phyloP scores from a whole-genome alignment of 106 monocot species.

The Allium fistulosum region DNA sequence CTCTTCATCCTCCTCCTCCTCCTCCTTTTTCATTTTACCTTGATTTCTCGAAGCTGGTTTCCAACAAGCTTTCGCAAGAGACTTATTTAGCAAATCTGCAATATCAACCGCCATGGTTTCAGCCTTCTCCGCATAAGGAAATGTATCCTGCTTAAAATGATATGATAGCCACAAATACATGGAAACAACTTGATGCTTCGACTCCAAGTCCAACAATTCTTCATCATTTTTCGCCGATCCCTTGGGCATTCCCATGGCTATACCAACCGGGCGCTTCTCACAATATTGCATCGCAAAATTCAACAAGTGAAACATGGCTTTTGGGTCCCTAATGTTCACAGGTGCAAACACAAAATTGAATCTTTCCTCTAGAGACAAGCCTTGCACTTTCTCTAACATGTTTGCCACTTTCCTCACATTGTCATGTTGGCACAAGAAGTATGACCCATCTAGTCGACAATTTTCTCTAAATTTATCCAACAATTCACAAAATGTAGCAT shows the following conservation, averaged over 20 bases:
- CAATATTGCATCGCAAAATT: slow-evolving; percentile 75
- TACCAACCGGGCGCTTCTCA: slow-evolving; percentile 58
- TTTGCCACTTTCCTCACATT: slow-evolving; percentile 78
- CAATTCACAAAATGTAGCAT: slow-evolving; percentile 45
- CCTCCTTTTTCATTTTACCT: slow-evolving; percentile 9
- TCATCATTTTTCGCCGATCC: slow-evolving; percentile 75
- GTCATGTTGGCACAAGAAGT: slow-evolving; percentile 76
- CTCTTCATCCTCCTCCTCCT: slow-evolving; percentile 18
- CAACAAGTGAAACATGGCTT: slow-evolving; percentile 89
- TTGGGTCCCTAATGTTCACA: slow-evolving; percentile 88
- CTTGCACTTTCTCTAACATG: slow-evolving; percentile 85
- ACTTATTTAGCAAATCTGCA: slow-evolving; percentile 74
- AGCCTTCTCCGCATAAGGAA: slow-evolving; percentile 71
- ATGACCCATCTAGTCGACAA: slow-evolving; percentile 60
- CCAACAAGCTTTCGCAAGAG: slow-evolving; percentile 73
- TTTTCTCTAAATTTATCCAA: slow-evolving; percentile 74
- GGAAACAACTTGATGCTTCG: slow-evolving; percentile 93
- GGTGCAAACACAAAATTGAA: slow-evolving; percentile 96
- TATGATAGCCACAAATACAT: slow-evolving; percentile 93
- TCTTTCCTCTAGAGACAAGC: slow-evolving; percentile 68
- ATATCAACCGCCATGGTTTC: slow-evolving; percentile 71
- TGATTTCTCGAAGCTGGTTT: slow-evolving; percentile 73
- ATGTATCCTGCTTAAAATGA: slow-evolving; percentile 76
- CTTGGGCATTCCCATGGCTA: slow-evolving; percentile 80
- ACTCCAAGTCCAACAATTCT: slow-evolving; percentile 92